Percentiles rank a stretch among this genome's conserved stretches.
Evolutionary conservation across 2,329 filamentous ascomycete species (phyloP).

Genomic region (Neonectria neomacrospora): DNA sequence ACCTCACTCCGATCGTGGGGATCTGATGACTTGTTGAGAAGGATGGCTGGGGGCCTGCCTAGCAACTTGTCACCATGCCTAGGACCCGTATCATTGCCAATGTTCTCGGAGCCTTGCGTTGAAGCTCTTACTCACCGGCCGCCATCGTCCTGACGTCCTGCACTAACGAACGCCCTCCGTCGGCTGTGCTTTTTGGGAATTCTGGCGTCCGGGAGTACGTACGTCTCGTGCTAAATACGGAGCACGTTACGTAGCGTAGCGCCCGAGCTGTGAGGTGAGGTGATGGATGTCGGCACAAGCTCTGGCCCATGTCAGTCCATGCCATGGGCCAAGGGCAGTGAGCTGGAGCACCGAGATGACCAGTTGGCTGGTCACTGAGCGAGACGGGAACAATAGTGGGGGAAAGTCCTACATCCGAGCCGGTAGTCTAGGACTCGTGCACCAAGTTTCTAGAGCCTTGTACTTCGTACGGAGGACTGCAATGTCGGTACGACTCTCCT

Average conservation of each 20-base stretch:
- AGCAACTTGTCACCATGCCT: conserved; percentile 9
- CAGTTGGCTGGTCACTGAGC: conserved; percentile 2
- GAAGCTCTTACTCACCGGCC: background rate
- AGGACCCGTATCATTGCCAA: conserved; percentile 9
- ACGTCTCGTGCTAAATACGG: conserved; percentile 24
- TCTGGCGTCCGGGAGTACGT: conserved; percentile 20
- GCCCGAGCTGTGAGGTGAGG: conserved; percentile 20
- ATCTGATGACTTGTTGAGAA: conserved; percentile 3
- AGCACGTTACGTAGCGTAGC: conserved; percentile 26
- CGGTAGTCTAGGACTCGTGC: conserved; percentile 24
- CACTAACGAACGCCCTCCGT: conserved; percentile 3
- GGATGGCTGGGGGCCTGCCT: conserved; percentile 22
- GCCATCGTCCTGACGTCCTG: background rate
- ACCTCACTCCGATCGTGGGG: conserved; percentile 16
- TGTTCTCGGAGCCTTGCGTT: background rate
- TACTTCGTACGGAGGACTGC: background rate
- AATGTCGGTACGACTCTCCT: background rate
- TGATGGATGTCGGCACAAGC: conserved; percentile 43
- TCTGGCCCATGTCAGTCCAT: conserved; percentile 30
- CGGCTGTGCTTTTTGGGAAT: conserved; percentile 18
- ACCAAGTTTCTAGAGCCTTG: background rate
- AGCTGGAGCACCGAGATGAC: background rate
- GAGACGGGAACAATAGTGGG: background rate
- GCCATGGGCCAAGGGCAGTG: conserved; percentile 14
- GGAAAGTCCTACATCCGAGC: conserved; percentile 26